These are phyloP conservation scores for Thecaphora thlaspeos DNA, from an alignment of 1,284 basidiomycete genomes.

Conservation along the genomic window DNA sequence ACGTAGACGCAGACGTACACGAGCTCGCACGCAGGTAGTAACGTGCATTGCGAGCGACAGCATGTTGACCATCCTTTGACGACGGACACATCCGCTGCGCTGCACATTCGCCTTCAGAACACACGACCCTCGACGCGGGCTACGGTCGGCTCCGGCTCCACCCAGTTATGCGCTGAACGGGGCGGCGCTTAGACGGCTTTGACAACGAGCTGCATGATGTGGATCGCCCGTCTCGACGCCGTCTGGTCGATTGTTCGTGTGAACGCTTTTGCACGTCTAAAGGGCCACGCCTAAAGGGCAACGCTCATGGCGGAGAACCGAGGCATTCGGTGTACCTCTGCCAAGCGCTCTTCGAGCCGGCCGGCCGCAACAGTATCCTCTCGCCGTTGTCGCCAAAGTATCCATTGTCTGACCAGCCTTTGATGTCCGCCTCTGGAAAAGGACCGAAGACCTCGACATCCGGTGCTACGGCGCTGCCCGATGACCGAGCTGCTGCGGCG, in stretches of 20 bases:
- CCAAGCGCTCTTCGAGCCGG: constrained; percentile 20
- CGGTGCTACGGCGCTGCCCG: constrained; percentile 21
- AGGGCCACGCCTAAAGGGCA: too few species aligned
- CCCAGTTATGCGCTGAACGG: constrained; percentile 19
- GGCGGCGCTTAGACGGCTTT: too few species aligned
- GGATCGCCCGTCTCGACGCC: too few species aligned
- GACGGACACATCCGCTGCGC: background rate
- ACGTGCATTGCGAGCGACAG: too few species aligned
- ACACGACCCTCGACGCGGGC: constrained; percentile 18
- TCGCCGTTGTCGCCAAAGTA: constrained; percentile 50
- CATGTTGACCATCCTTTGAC: background rate
- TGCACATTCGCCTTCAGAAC: constrained; percentile 5
- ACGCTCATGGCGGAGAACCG: too few species aligned
- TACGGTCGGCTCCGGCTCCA: constrained; percentile 18
- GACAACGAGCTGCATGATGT: too few species aligned
- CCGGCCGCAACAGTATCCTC: constrained; percentile 37
- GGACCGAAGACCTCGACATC: constrained; percentile 50
- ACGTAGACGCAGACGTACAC: too few species aligned
- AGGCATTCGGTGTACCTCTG: constrained; percentile 7
- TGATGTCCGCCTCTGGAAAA: constrained; percentile 32
- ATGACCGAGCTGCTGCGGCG: constrained; percentile 27
- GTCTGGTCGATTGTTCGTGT: too few species aligned
- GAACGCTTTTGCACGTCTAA: too few species aligned
- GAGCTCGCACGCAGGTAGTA: too few species aligned
- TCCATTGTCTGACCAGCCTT: constrained; percentile 41